Evolutionary conservation across 2,329 filamentous ascomycete species (phyloP).

Genomic region (Pseudogymnoascus sp.): DNA sequence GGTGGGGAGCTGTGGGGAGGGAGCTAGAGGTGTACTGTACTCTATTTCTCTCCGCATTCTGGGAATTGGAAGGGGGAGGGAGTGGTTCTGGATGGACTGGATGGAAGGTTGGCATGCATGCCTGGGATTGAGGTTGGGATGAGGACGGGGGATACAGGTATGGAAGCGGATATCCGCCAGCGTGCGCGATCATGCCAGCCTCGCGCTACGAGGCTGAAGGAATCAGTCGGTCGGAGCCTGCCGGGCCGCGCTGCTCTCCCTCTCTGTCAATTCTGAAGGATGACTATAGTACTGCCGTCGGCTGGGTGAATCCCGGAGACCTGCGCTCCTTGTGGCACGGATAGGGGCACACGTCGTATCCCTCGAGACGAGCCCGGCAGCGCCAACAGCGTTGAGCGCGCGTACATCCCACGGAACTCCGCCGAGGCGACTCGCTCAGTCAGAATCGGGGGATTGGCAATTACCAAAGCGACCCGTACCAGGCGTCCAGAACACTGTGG

Average conservation of each 20-base stretch:
- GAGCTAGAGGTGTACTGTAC: not conserved
- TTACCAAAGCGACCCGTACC: not conserved
- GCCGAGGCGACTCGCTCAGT: not conserved
- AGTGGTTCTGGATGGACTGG: not conserved
- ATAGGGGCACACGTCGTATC: not conserved
- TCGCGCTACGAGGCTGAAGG: not conserved
- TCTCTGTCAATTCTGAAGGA: not conserved
- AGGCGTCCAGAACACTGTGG: not conserved
- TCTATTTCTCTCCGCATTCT: conserved; percentile 2
- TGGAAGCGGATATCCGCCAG: not conserved
- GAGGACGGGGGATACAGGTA: not conserved
- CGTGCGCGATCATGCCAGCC: not conserved
- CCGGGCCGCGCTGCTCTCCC: not conserved
- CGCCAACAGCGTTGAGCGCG: not conserved
- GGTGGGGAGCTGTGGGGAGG: not conserved
- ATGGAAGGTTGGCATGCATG: not conserved
- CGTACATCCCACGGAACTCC: not conserved
- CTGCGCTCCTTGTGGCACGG: not conserved
- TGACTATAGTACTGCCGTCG: not conserved
- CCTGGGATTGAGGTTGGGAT: not conserved
- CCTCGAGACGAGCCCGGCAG: not conserved
- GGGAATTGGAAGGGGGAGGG: not conserved
- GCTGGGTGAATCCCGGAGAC: not conserved
- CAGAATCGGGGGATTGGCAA: not conserved
- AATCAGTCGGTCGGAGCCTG: not conserved